Evolutionary conservation across 108 stramenopile species (phyloP).

Genomic region (Nannochloropsis gaditana): DNA sequence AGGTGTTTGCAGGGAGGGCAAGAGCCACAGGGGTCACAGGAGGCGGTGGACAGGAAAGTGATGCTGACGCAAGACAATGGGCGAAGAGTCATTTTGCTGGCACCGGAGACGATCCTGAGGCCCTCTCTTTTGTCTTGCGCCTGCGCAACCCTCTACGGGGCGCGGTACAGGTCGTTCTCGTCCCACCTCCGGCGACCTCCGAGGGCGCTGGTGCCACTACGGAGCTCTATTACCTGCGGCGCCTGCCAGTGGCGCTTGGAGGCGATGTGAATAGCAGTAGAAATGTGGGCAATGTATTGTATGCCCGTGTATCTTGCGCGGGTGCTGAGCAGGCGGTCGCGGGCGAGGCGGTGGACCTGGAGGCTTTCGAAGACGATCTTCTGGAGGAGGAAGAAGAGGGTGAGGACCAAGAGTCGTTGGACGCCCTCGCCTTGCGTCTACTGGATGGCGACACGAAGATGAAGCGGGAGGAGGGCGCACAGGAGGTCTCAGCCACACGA

Average conservation of each 20-base stretch:
- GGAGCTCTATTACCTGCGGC: neutral
- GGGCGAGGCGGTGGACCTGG: neutral
- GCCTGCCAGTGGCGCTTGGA: neutral
- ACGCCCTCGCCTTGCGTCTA: neutral
- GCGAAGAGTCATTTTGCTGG: neutral
- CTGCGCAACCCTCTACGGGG: neutral
- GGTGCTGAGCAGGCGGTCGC: neutral
- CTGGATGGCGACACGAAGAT: neutral
- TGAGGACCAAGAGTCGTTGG: slow-evolving; percentile 3
- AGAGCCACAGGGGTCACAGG: neutral
- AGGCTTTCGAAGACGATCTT: neutral
- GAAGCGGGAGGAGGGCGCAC: neutral
- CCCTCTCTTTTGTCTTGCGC: slow-evolving; percentile 4
- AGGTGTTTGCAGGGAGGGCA: neutral
- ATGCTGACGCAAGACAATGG: neutral
- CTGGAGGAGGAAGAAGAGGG: neutral
- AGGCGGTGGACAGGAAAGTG: neutral
- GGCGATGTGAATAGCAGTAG: neutral
- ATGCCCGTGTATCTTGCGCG: neutral
- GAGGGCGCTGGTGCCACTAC: neutral
- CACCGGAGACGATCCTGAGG: neutral
- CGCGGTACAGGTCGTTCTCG: neutral
- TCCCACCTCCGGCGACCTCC: neutral
- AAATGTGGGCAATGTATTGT: neutral
- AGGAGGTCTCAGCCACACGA: neutral